Base-by-base conservation (phyloP, 192 early-diverging fungal genomes). In the Mortierella hygrophila region DNA sequence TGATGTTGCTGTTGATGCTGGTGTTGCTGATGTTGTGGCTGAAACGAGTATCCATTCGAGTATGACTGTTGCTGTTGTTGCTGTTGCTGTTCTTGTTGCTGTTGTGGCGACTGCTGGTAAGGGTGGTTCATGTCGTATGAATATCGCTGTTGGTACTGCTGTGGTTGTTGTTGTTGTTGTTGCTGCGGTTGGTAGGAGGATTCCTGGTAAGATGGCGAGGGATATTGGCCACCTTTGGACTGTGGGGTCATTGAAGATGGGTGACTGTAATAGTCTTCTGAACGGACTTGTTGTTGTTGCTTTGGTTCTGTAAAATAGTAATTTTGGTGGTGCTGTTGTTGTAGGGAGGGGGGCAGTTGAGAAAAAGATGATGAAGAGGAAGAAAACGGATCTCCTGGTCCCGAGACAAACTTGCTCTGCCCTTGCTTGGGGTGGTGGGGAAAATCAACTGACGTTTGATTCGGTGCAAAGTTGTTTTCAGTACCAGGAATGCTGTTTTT, bases 21-120 rank as follows among this genome's bases (percentile, higher is more conserved):
- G n/a, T 82, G 81, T 23, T 72, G 74, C 8, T 74, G 72, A 16
- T 83, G 82, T 37, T 73, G 82, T 5, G 35, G 70, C 5, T 60
- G 63, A 41, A 69, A 63, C n/a, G 29, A 41, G 8, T 77, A 42
- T 20, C 40, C 38, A 63, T 40, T n/a, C 29, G 26, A 42, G 42
- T 60, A 63, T 18, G 26, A 11, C 32, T 47, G 75, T 32, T 60
- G 57, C 40, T 63, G n/a, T 68, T 37, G 63, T 44, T 60, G 57
- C 35, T 63, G n/a, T 68, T 37, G 63, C 32, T 60, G 57, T 21
- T 63, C 13, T 68, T 37, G 63, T 44, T 60, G 57, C 35, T 42
- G n/a, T 68, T 47, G 75, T 10, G 57, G 18, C 5, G 65, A 65
- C 9, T 76, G 76, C 6, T 74, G 38, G 60, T 73, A 54, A 52